A percentile compares a stretch with the other conserved stretches of the same genome.
These are phyloP conservation scores for Tuctoria greenei DNA, from an alignment of 176 grass and related monocot species.

Conservation along the genomic window DNA sequence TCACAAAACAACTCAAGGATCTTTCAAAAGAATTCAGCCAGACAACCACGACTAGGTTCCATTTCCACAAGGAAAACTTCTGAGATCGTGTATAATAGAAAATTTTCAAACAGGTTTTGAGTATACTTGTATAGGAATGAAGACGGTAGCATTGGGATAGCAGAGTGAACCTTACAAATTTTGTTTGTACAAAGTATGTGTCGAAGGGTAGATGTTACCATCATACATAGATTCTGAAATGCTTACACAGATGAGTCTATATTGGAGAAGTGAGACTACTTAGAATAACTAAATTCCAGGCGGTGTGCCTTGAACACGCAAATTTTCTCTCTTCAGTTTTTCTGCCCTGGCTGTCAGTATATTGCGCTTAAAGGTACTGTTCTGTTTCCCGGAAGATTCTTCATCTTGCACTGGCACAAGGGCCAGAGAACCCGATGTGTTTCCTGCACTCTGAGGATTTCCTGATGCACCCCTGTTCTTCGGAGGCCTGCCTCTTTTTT, in stretches of 20 bases:
- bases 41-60: conserved; percentile 84
- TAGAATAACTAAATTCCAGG: conserved; percentile 41
- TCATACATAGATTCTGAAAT: conserved; percentile 47
- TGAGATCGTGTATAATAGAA: conserved; percentile 35
- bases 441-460: conserved; percentile 24
- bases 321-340: conserved; percentile 65
- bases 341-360: conserved; percentile 48
- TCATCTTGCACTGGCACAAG: conserved; percentile 33
- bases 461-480: conserved; percentile 28
- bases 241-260: conserved; percentile 31
- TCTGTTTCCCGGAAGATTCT: conserved; percentile 33
- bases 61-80: conserved; percentile 99
- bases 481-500: conserved; percentile 54
- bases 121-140: conserved; percentile 61
- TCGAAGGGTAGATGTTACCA: conserved; percentile 40
- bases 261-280: conserved; percentile 32
- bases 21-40: conserved; percentile 94
- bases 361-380: conserved; percentile 31
- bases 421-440: not conserved
- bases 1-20: conserved; percentile 78
- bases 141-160: conserved; percentile 43
- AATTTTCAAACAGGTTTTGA: conserved; percentile 30
- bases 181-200: conserved; percentile 59
- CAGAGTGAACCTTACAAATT: conserved; percentile 53
- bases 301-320: conserved; percentile 22